Conservation (phyloP, 495 filamentous ascomycete species). For the Xylaria bambusicola region DNA sequence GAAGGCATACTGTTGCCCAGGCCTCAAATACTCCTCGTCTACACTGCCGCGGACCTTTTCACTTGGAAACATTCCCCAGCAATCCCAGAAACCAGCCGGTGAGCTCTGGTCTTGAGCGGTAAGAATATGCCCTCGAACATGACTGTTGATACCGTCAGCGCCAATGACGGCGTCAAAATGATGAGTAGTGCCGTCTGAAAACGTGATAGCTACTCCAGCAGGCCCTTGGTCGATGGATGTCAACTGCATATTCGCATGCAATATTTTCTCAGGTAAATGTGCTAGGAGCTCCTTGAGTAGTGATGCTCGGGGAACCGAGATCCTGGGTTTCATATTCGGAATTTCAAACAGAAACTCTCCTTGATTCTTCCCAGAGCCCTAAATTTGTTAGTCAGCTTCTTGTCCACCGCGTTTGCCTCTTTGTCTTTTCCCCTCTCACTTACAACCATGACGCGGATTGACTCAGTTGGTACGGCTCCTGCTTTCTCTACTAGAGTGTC, state of each 20-base stretch:
- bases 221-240: neutral
- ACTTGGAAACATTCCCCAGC: conserved; percentile 16
- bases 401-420: neutral
- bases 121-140: conserved; percentile 24
- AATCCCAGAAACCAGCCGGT: conserved; percentile 24
- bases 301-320: neutral
- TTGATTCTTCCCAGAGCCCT: neutral
- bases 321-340: neutral
- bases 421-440: neutral
- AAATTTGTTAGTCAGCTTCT: neutral
- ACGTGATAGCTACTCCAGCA: neutral
- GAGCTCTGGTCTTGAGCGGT: conserved; percentile 5
- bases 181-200: neutral
- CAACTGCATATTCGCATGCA: conserved; percentile 15
- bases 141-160: conserved; percentile 30
- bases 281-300: conserved; percentile 3
- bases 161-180: conserved; percentile 30
- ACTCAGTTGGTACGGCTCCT: neutral
- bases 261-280: conserved; percentile 7
- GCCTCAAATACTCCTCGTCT: conserved; percentile 22
- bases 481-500: conserved; percentile 3
- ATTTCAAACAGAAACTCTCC: conserved; percentile 4
- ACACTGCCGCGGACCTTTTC: conserved; percentile 21
- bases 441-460: neutral
- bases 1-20: conserved; percentile 25